Evolutionary conservation across 805 yeast species (phyloP).

Genomic region (Cyberlindnera japonica): DNA sequence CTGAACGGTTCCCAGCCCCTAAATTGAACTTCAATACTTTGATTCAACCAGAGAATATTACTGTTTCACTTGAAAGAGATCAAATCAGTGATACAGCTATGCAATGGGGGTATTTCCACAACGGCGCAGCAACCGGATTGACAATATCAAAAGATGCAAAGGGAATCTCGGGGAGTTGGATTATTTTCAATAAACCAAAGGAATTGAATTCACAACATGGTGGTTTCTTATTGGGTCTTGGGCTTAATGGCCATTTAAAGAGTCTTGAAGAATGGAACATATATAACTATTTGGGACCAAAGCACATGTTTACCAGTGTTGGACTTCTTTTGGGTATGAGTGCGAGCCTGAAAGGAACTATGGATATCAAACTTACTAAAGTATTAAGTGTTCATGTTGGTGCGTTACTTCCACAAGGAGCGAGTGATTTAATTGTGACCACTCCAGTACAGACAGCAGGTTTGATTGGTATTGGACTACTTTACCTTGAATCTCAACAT

Average conservation of each 20-base stretch:
- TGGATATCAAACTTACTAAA: conserved; percentile 84
- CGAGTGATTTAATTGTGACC: conserved; percentile 83
- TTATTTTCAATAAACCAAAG: conserved; percentile 73
- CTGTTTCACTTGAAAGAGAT: conserved; percentile 55
- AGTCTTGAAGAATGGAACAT: conserved; percentile 94
- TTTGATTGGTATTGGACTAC: conserved; percentile 80
- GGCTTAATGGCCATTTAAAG: conserved; percentile 83
- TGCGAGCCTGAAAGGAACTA: conserved; percentile 77
- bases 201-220: conserved; percentile 77
- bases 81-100: conserved; percentile 44
- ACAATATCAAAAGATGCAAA: conserved; percentile 64
- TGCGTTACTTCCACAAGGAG: conserved; percentile 86
- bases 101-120: conserved; percentile 88
- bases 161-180: conserved; percentile 87
- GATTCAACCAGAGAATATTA: conserved; percentile 64
- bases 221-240: conserved; percentile 89
- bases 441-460: conserved; percentile 89
- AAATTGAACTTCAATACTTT: conserved; percentile 64
- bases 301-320: conserved; percentile 77
- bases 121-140: conserved; percentile 86
- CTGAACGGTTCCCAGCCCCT: conserved; percentile 82
- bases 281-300: conserved; percentile 87
- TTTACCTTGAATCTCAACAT: conserved; percentile 75
- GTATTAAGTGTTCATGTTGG: conserved; percentile 91
- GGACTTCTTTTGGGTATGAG: conserved; percentile 91